Evolutionary conservation across 2,329 filamentous ascomycete genomes (phyloP).

Genomic region (Microsporum canis): DNA sequence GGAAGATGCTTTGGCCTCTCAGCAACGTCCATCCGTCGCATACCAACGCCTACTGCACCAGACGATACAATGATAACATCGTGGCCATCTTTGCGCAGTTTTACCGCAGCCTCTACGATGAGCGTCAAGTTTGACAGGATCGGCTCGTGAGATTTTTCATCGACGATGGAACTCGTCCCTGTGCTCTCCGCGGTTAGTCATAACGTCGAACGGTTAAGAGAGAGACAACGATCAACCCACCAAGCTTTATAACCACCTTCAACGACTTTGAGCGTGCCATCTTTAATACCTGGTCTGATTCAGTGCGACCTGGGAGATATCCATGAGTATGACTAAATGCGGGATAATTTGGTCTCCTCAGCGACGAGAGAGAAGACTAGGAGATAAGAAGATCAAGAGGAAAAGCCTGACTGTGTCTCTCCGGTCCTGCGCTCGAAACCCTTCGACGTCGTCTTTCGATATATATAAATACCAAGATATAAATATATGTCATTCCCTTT

Average conservation of each 20-base stretch:
- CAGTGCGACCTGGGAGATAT: background rate
- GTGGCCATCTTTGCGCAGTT: constrained; percentile 79
- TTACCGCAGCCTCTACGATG: constrained; percentile 88
- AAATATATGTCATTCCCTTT: background rate
- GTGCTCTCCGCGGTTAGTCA: constrained; percentile 14
- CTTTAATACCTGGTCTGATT: constrained; percentile 27
- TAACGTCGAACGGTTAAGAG: background rate
- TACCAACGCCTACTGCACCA: constrained; percentile 86
- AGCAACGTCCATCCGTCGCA: constrained; percentile 79
- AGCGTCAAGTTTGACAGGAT: constrained; percentile 79
- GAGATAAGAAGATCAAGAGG: background rate
- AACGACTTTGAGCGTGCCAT: constrained; percentile 55
- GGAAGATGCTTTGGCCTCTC: constrained; percentile 83
- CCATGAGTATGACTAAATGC: constrained; percentile 5
- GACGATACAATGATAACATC: constrained; percentile 93
- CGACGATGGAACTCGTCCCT: constrained; percentile 99
- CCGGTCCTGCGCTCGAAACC: background rate
- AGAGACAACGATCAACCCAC: constrained; percentile 36
- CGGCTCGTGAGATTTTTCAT: constrained; percentile 89
- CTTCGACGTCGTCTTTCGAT: background rate
- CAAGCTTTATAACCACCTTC: constrained; percentile 77
- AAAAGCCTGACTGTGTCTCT: background rate
- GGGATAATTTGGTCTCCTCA: background rate
- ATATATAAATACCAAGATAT: background rate
- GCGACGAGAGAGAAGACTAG: background rate